phyloP scores from a whole-genome alignment of 2,329 filamentous ascomycete species.

The Colletotrichum sp. region DNA sequence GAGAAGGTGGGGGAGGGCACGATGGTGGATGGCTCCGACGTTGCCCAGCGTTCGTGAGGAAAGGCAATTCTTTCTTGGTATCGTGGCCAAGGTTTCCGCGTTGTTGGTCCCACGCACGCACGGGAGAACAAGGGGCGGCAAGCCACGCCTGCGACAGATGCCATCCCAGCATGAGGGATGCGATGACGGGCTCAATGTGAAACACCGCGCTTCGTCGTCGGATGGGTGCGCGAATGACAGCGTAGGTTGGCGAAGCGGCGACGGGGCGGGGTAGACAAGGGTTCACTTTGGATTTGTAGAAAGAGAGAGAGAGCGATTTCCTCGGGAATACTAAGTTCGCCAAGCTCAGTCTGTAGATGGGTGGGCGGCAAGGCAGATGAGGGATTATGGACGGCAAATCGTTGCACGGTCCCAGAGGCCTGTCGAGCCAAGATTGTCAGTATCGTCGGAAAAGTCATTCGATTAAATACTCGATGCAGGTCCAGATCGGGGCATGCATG shows the following conservation, averaged over 20 bases:
- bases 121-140: neutral
- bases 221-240: neutral
- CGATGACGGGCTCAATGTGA: constrained; percentile 4
- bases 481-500: neutral
- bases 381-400: neutral
- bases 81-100: neutral
- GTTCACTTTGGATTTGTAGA: neutral
- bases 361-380: too few relatives aligned
- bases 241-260: neutral
- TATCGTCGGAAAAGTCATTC: neutral
- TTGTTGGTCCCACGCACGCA: neutral
- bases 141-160: constrained; percentile 3
- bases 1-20: neutral
- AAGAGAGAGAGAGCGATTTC: neutral
- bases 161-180: constrained; percentile 14
- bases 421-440: neutral
- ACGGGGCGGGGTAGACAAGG: neutral
- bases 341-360: neutral
- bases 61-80: neutral
- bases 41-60: neutral
- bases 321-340: neutral
- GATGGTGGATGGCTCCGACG: neutral
- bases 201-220: neutral
- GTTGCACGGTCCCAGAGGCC: neutral
- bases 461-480: neutral